Evolutionary conservation across 192 early-diverging fungal species (phyloP).

Genomic region (Coemansia asiatica): DNA sequence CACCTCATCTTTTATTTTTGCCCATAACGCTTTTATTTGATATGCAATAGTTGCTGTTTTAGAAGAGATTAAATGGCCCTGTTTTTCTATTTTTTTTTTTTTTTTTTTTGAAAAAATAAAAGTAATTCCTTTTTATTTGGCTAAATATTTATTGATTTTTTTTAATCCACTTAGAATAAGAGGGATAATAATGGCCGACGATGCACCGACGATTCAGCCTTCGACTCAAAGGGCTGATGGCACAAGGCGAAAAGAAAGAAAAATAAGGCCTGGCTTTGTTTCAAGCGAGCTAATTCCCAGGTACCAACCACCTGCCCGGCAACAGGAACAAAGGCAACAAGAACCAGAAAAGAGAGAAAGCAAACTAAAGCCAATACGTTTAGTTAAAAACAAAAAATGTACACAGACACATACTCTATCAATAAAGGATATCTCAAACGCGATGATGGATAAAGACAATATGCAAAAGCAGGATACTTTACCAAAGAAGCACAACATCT

Average conservation of each 20-base stretch:
- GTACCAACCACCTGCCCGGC: slow-evolving; percentile 25
- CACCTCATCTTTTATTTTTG: no score
- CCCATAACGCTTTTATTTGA: no score
- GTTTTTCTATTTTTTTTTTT: no score
- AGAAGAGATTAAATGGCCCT: no score
- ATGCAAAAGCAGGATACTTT: background rate
- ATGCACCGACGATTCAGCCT: slow-evolving; percentile 5
- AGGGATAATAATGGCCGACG: background rate
- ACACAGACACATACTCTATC: background rate
- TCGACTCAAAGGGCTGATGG: slow-evolving; percentile 25
- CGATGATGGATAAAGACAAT: background rate
- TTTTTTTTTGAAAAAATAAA: no score
- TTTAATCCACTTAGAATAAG: no score
- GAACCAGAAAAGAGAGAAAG: background rate
- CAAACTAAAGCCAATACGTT: background rate
- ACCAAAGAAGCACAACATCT: background rate
- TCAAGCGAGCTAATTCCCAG: slow-evolving; percentile 12
- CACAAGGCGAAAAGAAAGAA: slow-evolving; percentile 23
- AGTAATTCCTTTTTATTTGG: no score
- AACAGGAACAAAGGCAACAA: background rate
- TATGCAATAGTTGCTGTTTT: no score
- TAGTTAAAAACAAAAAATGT: background rate
- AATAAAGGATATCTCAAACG: no score
- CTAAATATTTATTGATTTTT: no score
- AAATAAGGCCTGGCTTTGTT: slow-evolving; percentile 28